Evolutionary conservation across 176 grass and related monocot species (phyloP).

Genomic region (Elaeis guineensis): DNA sequence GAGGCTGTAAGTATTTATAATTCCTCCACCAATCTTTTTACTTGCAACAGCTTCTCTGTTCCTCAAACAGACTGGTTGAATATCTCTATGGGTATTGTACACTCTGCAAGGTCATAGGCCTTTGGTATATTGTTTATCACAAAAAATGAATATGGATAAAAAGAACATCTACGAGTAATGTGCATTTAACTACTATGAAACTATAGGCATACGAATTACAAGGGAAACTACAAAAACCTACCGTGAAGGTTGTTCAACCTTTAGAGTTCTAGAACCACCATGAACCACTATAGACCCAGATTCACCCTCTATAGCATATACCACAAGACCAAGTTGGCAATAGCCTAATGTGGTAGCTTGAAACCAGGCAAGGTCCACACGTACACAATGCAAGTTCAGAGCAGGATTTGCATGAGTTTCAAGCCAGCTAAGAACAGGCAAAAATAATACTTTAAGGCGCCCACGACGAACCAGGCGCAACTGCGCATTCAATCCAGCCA

Average conservation of each 20-base stretch:
- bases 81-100: conserved; percentile 32
- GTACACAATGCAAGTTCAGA: conserved; percentile 44
- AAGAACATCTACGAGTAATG: too few relatives aligned
- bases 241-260: conserved; percentile 45
- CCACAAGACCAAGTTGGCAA: conserved; percentile 86
- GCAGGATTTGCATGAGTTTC: conserved; percentile 83
- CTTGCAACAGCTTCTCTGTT: conserved; percentile 41
- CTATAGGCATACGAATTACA: too few relatives aligned
- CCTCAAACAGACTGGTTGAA: conserved; percentile 35
- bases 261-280: conserved; percentile 48
- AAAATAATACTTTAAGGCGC: conserved; percentile 63
- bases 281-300: conserved; percentile 22
- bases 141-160: too few relatives aligned
- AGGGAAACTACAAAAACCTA: conserved; percentile 35
- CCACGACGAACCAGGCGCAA: conserved; percentile 76
- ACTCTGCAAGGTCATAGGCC: conserved; percentile 19
- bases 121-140: too few relatives aligned
- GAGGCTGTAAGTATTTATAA: conserved; percentile 65
- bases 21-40: conserved; percentile 70
- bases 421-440: conserved; percentile 79
- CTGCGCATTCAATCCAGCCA: conserved; percentile 92
- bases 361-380: conserved; percentile 86
- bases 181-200: too few relatives aligned
- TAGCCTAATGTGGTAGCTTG: conserved; percentile 89
- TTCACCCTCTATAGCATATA: conserved; percentile 82